Base-by-base conservation (phyloP, 495 filamentous ascomycete genomes). In the Aspergillus funiculosus region DNA sequence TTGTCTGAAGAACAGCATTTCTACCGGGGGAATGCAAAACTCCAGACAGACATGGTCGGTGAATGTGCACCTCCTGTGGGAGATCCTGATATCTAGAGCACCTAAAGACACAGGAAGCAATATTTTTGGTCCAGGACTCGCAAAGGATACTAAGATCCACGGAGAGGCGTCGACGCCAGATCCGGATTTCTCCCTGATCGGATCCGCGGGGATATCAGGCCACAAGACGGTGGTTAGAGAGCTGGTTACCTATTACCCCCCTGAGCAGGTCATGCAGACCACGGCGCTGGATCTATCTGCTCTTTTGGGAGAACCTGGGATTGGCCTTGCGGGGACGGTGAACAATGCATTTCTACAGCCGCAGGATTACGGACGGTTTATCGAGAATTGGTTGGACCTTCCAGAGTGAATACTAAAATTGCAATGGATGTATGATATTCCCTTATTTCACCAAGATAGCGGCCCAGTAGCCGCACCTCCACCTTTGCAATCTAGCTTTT, bases 161-260 rank as follows among this genome's bases (percentile, higher is more conserved):
- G 6, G 25, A 22, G 35, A 32, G 17, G 13, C 35, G 8, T 31
- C 34, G 4, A 39, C 43, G 0, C 43, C 43, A 15, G 43, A 46
- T 9, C 34, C 35, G 3, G 43, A 46, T 5, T 46, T 46, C 18
- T 34, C 27, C 1, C 34, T 46, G 5, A 46, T 46, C 8, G 43
- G 43, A 10, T 39, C 43, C 11, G 43, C 43, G 5, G 43, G 43
- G 6, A 46, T 46, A 3, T 46, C 43, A 4, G 43, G 43, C 14
- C 43, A 46, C 24, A 46, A 39, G 22, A 46, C 43, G 7, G 43
- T 46, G 11, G 43, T 36, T 2, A 38, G 34, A n/a, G 21, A 46
- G 3, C 11, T 46, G 19, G 43, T 46, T 1, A 46, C 43, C 2
- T 46, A 46, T 13, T 46, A 39, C 17, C 43, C 43, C 2, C 43